Evolutionary conservation across 2,329 filamentous ascomycete genomes (phyloP), one percentile per base, ranked within the genome.

Genomic region (Verticillium nonalfalfae): DNA sequence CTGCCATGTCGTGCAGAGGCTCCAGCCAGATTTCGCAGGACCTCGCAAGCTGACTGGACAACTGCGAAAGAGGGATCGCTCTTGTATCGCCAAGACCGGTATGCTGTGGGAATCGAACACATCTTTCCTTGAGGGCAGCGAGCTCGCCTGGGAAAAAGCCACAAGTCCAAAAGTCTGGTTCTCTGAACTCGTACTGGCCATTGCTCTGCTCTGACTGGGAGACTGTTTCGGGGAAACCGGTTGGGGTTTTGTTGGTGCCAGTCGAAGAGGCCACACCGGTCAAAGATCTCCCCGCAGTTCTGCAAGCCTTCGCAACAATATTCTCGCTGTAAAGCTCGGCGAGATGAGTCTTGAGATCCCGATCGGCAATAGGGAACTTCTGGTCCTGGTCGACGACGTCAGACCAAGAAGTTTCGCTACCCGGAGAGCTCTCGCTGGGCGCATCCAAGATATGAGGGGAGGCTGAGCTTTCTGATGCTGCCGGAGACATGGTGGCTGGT

Each of bases 131-230:
- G 0, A 78, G 55, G 3, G 68, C 64, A 60, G 75, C 75, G 6
- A 78, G 40, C 1, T 63, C 71, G 0, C 72, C 75, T 0, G 76
- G 75, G 40, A 78, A 78, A 68, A 77, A 78, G 10, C 62, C 62
- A 39, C 62, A 63, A 9, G 62, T 63, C 62, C 62, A 63, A 35
- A 63, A 63, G 6, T 62, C 60, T 55, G 58, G 45, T n/a, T 59
- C 55, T 11, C 58, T 33, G 18, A 56, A 52, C 15, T 38, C 26
- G 9, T 61, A 65, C 7, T 35, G 52, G 39, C 60, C 59, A 40
- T 39, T 39, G 2, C 54, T 18, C 4, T 39, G 54, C 4, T 59
- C 62, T 15, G 36, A 35, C n/a, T 64, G 64, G n/a, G 62, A 56
- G 4, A 65, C 64, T 13, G 7, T 63, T 60, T 76, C 74, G 1